These are phyloP conservation scores for Ballota nigra DNA, from an alignment of 257 asterid species.

Conservation along the genomic window DNA sequence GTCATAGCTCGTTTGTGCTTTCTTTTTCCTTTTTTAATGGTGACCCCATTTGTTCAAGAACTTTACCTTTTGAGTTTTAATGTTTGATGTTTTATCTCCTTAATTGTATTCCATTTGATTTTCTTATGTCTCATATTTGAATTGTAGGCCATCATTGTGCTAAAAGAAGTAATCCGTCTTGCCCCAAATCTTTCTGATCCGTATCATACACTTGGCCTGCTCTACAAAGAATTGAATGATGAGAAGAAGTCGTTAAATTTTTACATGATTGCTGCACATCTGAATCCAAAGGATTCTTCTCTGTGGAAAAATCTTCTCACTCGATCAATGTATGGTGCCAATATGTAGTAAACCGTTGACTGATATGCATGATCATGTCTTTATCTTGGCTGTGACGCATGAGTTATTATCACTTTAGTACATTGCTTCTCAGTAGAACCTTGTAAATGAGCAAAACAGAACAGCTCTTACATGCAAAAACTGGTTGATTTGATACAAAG, in stretches of 20 bases:
- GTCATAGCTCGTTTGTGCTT: not conserved
- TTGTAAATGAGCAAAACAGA: not conserved
- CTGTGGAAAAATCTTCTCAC: constrained; percentile 75
- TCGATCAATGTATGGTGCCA: constrained; percentile 52
- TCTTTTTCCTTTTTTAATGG: not conserved
- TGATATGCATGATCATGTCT: constrained; percentile 8
- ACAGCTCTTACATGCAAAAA: not conserved
- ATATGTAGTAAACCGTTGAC: not conserved
- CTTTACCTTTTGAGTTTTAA: constrained; percentile 5
- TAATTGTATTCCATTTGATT: constrained; percentile 16
- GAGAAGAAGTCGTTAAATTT: constrained; percentile 58
- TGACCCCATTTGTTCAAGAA: not conserved
- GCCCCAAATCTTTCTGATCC: constrained; percentile 80
- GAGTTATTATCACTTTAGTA: not conserved
- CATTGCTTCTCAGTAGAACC: not conserved
- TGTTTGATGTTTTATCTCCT: constrained; percentile 19
- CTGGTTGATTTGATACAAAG: not conserved
- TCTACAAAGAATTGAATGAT: constrained; percentile 58
- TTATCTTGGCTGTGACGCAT: not conserved
- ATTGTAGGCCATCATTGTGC: constrained; percentile 61
- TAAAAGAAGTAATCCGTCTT: constrained; percentile 69
- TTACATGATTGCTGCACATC: constrained; percentile 85
- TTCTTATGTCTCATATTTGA: constrained; percentile 22
- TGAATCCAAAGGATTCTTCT: constrained; percentile 72
- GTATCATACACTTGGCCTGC: constrained; percentile 74